Conservation (phyloP, 139 green algal genomes). For the Volvox africanus region DNA sequence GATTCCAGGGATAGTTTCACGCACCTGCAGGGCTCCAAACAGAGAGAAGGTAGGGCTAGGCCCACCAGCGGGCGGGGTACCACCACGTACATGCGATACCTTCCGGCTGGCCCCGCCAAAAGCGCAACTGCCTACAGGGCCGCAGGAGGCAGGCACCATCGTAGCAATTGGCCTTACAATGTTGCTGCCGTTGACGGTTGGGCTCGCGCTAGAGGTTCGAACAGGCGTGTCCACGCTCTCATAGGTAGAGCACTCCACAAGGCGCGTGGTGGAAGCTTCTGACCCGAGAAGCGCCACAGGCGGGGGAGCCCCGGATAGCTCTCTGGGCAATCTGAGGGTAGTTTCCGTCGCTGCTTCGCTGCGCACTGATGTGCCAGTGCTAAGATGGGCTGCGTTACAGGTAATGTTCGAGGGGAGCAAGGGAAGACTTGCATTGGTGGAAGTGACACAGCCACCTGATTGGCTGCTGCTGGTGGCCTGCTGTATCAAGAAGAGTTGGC, state of each 20-base stretch:
- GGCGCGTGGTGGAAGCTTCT: conserved; percentile 17
- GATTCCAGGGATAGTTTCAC: too few relatives aligned
- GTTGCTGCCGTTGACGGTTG: neutral
- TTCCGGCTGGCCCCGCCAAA: too few relatives aligned
- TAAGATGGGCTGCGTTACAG: too few relatives aligned
- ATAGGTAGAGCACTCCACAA: conserved; percentile 6
- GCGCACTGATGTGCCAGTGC: too few relatives aligned
- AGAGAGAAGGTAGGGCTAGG: conserved; percentile 11
- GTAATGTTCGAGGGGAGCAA: too few relatives aligned
- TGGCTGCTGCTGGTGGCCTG: conserved; percentile 26
- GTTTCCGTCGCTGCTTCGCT: too few relatives aligned
- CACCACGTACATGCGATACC: neutral
- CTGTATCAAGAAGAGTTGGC: conserved; percentile 11
- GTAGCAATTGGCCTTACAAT: too few relatives aligned
- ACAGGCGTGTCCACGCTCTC: conserved; percentile 6
- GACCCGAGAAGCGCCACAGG: neutral
- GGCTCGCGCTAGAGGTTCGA: neutral
- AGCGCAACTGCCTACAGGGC: too few relatives aligned
- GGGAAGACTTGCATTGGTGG: neutral
- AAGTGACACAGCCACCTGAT: neutral
- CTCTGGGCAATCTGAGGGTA: too few relatives aligned
- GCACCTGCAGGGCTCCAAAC: conserved; percentile 30
- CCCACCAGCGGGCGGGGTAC: neutral
- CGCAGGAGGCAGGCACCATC: neutral
- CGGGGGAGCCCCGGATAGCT: too few relatives aligned